Base-by-base conservation (phyloP, 345 rosid genomes). In the Eucalyptus pumila region DNA sequence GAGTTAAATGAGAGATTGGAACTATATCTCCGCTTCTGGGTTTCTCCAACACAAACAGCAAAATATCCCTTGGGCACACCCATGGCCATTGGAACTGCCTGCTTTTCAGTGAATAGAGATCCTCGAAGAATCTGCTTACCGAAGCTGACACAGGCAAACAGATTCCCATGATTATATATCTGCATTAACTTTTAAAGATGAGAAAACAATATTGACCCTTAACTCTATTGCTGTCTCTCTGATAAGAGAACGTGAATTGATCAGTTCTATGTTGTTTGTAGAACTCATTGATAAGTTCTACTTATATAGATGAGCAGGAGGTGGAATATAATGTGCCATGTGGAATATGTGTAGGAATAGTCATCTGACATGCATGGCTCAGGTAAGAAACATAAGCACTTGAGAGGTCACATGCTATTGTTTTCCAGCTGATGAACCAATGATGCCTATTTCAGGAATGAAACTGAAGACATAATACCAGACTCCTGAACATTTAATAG, bases 1-100 rank as follows among this genome's bases (percentile, higher is more conserved):
- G 89, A 83, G 86, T 90, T 88, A 93, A 86, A 88, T 88, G 90
- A n/a, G 93, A 87, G 9, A 92, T 19, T 7, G 93, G 95, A 51
- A 92, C 90, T 51, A 88, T 89, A 93, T 91, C 93, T 89, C 11
- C 40, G 40, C 90, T 89, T 91, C 56, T 92, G 65, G 40, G 26
- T 85, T 72, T 93, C 94, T 88, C 95, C 94, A 34, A 92, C 93
- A 58, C 89, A 92, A 54, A 93, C 92, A 9, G 89, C 90, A 86
- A 92, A 81, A 40, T 89, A 88, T 34, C 94, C 92, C 83, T 90
- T 91, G 32, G 92, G 92, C 37, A 89, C 88, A 60, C 86, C 80
- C 76, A 65, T 65, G 76, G 40, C 76, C 37, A 65, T n/a, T 65
- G 76, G 40, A 65, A 65, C 76, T 42, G 23, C 87, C 37, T 48